phyloP scores from a whole-genome alignment of 495 filamentous ascomycete genomes.

The Penicillium salamii region DNA sequence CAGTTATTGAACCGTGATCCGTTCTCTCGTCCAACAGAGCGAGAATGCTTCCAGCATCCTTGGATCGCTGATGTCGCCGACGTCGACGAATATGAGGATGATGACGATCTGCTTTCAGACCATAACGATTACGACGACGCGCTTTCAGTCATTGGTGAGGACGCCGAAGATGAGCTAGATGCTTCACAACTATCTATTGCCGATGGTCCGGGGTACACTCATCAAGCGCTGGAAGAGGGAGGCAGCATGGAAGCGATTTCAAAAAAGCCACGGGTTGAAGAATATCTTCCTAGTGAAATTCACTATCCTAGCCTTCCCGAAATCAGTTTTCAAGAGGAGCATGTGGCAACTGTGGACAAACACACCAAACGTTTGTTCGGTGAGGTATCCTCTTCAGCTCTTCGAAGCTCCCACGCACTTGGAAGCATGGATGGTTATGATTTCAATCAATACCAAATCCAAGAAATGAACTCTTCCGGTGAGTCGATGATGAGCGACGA shows the following conservation, averaged over 20 bases:
- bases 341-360: conserved; percentile 27
- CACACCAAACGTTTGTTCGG: conserved; percentile 66
- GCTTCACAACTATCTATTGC: conserved; percentile 63
- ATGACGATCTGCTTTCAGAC: conserved; percentile 46
- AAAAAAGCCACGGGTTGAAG: conserved; percentile 36
- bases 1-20: conserved; percentile 76
- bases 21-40: conserved; percentile 61
- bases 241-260: conserved; percentile 35
- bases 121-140: conserved; percentile 49
- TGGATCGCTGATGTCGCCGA: conserved; percentile 59
- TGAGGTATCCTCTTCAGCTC: conserved; percentile 68
- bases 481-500: conserved; percentile 47
- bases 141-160: conserved; percentile 45
- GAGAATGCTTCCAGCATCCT: conserved; percentile 58
- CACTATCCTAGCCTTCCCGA: conserved; percentile 43
- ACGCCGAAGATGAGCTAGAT: conserved; percentile 48
- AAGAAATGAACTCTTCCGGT: conserved; percentile 42
- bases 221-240: conserved; percentile 26
- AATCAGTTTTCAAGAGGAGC: conserved; percentile 35
- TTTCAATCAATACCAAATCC: conserved; percentile 25
- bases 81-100: conserved; percentile 44
- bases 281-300: conserved; percentile 30
- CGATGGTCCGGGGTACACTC: conserved; percentile 30
- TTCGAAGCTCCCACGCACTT: conserved; percentile 61
- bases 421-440: conserved; percentile 30